phyloP scores from a whole-genome alignment of 768 basidiomycete species.

The Suillus tomentosus region DNA sequence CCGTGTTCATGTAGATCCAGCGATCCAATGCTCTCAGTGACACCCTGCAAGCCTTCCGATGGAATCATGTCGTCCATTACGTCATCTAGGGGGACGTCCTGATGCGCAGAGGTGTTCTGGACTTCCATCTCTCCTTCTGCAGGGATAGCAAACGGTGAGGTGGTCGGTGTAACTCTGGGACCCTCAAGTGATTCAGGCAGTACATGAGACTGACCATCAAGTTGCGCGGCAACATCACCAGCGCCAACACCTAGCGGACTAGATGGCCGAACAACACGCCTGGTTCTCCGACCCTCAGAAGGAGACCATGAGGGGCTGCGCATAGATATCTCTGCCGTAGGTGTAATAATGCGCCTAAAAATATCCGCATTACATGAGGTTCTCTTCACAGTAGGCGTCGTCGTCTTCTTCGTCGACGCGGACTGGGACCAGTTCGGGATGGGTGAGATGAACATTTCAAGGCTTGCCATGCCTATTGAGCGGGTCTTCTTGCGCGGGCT shows the following conservation, averaged over 20 bases:
- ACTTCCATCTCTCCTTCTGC: not conserved
- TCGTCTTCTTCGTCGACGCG: not conserved
- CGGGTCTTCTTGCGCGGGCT: not conserved
- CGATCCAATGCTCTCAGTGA: constrained; percentile 3
- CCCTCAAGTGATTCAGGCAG: not conserved
- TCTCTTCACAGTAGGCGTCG: not conserved
- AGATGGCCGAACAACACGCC: not conserved
- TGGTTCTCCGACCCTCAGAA: constrained; percentile 4
- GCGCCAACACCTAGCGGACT: not conserved
- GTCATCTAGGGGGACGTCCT: not conserved
- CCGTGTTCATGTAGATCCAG: constrained; percentile 1
- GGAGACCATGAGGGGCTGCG: not conserved
- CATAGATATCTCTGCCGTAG: not conserved
- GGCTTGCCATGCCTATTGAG: constrained; percentile 1
- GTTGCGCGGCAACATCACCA: not conserved
- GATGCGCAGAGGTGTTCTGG: not conserved
- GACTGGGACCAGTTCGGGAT: not conserved
- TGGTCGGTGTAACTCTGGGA: no score
- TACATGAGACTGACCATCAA: not conserved
- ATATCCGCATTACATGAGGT: not conserved
- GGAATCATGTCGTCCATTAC: not conserved
- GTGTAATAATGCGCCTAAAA: constrained; percentile 6
- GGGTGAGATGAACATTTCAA: constrained; percentile 8
- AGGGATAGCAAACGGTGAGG: not conserved
- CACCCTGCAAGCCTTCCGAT: constrained; percentile 1